These are phyloP conservation scores for Decorospora gaudefroyi DNA, from an alignment of 2,329 filamentous ascomycete species.

Conservation along the genomic window DNA sequence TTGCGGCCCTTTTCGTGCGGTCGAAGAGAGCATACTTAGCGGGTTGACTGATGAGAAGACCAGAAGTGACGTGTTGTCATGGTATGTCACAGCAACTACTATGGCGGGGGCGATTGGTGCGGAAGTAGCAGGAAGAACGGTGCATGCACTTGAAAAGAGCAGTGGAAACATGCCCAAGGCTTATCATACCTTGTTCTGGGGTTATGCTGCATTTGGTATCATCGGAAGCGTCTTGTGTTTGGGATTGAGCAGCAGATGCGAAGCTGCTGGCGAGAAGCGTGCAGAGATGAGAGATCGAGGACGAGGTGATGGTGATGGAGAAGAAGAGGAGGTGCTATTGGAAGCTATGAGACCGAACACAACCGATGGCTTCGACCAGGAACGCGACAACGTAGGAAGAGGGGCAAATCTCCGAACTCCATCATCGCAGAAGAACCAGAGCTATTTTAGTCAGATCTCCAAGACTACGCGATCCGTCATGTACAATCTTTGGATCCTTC, in stretches of 20 bases:
- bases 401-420: constrained; percentile 20
- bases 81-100: constrained; percentile 48
- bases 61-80: constrained; percentile 46
- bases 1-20: constrained; percentile 43
- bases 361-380: constrained; percentile 37
- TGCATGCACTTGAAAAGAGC: constrained; percentile 46
- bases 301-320: constrained; percentile 19
- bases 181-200: constrained; percentile 51
- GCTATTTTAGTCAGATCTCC: constrained; percentile 60
- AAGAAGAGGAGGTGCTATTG: constrained; percentile 44
- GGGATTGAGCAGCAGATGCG: constrained; percentile 49
- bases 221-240: constrained; percentile 48
- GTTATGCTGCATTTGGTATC: constrained; percentile 50
- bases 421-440: constrained; percentile 35
- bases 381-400: constrained; percentile 18
- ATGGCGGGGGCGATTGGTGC: constrained; percentile 45
- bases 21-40: constrained; percentile 46
- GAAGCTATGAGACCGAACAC: constrained; percentile 43
- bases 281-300: constrained; percentile 33
- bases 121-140: constrained; percentile 48
- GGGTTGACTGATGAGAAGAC: constrained; percentile 44
- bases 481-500: constrained; percentile 67
- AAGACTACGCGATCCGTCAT: constrained; percentile 61
- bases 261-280: constrained; percentile 42
- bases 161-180: constrained; percentile 46